These are phyloP conservation scores for Leccinellum luteum DNA, from an alignment of 768 basidiomycete genomes.

Conservation along the genomic window DNA sequence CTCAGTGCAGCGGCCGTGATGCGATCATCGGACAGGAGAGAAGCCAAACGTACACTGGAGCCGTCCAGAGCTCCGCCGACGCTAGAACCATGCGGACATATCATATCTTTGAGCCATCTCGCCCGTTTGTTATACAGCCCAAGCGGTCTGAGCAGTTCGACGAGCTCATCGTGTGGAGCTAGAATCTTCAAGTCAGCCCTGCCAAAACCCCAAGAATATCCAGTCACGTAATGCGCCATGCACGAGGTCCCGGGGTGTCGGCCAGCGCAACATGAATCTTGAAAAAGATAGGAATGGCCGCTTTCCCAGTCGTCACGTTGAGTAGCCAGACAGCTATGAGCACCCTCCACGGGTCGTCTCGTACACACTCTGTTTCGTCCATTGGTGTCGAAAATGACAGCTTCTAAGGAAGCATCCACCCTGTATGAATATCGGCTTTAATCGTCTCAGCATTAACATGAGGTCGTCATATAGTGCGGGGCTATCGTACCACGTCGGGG, in stretches of 20 bases:
- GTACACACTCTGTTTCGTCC: constrained; percentile 42
- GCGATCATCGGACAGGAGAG: background rate
- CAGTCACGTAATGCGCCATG: constrained; percentile 41
- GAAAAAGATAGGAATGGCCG: constrained; percentile 66
- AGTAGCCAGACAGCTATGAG: constrained; percentile 65
- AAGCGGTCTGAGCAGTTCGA: constrained; percentile 47
- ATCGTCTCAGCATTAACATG: constrained; percentile 24
- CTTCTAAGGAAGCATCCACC: constrained; percentile 14
- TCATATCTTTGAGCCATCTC: constrained; percentile 50
- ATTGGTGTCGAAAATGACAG: background rate
- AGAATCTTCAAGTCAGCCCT: background rate
- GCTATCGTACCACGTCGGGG: background rate
- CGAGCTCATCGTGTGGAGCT: constrained; percentile 47
- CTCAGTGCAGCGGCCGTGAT: constrained; percentile 41
- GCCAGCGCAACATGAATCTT: constrained; percentile 57
- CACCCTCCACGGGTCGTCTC: constrained; percentile 65
- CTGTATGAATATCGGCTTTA: constrained; percentile 33
- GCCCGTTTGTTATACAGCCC: constrained; percentile 61
- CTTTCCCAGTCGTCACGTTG: constrained; percentile 65
- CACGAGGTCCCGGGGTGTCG: constrained; percentile 52
- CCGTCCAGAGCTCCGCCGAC: constrained; percentile 35
- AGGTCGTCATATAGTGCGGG: constrained; percentile 19
- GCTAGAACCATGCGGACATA: constrained; percentile 49
- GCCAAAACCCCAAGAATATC: background rate
- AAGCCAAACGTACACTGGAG: background rate